Conservation (phyloP, 2,329 filamentous ascomycete genomes). For the Bimuria novae-zelandiae region DNA sequence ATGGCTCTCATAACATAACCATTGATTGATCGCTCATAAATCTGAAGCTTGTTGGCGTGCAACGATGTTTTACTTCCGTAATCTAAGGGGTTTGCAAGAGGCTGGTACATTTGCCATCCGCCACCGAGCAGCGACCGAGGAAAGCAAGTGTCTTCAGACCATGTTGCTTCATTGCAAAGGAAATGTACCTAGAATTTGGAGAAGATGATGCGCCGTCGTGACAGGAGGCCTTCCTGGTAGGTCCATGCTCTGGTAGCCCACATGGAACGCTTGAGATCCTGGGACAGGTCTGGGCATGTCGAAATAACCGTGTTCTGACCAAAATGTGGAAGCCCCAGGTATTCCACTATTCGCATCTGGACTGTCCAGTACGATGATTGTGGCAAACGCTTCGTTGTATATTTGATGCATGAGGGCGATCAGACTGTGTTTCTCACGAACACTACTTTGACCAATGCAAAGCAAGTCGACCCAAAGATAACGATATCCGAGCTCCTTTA, state of each 20-base stretch:
- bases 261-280: not conserved
- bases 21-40: too few relatives aligned
- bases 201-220: not conserved
- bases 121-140: too few relatives aligned
- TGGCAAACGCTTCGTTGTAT: not conserved
- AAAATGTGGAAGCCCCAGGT: not conserved
- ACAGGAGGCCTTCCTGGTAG: not conserved
- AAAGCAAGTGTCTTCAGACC: too few relatives aligned
- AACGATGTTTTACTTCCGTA: too few relatives aligned
- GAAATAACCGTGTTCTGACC: not conserved
- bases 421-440: not conserved
- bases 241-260: not conserved
- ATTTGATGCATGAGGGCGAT: not conserved
- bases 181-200: not conserved
- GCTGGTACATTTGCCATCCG: too few relatives aligned
- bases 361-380: not conserved
- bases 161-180: not conserved
- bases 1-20: too few relatives aligned
- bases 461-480: not conserved
- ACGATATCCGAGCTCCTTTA: not conserved
- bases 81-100: too few relatives aligned
- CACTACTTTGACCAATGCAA: not conserved
- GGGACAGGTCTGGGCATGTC: not conserved
- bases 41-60: too few relatives aligned
- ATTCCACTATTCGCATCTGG: not conserved